phyloP scores from a whole-genome alignment of 179 eudicot genomes.

The Silene vulgaris region DNA sequence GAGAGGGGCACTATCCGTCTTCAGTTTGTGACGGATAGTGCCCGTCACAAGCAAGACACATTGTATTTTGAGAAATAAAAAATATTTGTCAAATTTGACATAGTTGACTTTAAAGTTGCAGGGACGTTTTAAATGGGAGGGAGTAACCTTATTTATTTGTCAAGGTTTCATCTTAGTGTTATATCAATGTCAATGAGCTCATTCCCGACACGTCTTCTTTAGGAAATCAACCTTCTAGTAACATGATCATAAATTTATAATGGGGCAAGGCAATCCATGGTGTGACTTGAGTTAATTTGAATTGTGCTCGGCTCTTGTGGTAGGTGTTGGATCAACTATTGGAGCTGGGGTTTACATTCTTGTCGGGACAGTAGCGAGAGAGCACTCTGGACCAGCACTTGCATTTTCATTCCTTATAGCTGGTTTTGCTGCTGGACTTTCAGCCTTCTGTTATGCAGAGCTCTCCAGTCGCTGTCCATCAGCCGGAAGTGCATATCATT shows the following conservation, averaged over 20 bases:
- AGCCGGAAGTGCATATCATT: conserved; percentile 98
- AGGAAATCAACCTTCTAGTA: no score
- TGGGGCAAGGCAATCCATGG: not conserved
- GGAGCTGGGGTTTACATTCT: conserved; percentile 98
- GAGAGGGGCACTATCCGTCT: no score
- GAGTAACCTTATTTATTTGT: no score
- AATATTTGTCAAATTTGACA: no score
- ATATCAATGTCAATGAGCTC: no score
- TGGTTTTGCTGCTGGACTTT: conserved; percentile 93
- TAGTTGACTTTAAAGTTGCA: no score
- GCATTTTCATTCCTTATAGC: conserved; percentile 82
- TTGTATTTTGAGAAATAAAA: no score
- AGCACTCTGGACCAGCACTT: conserved; percentile 88
- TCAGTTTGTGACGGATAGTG: no score
- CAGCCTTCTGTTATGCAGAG: conserved; percentile 96
- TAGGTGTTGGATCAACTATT: conserved; percentile 95
- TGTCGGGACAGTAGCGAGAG: conserved; percentile 93
- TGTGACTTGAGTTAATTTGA: not conserved
- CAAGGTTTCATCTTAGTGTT: no score
- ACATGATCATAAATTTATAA: not conserved
- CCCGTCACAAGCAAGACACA: no score
- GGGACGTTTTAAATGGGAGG: no score
- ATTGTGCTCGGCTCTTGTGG: conserved; percentile 4
- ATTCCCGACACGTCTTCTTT: no score
- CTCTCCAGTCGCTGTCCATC: conserved; percentile 95